These are phyloP conservation scores for Paecilomyces fulvus DNA, from an alignment of 2,329 filamentous ascomycete species.

Conservation along the genomic window DNA sequence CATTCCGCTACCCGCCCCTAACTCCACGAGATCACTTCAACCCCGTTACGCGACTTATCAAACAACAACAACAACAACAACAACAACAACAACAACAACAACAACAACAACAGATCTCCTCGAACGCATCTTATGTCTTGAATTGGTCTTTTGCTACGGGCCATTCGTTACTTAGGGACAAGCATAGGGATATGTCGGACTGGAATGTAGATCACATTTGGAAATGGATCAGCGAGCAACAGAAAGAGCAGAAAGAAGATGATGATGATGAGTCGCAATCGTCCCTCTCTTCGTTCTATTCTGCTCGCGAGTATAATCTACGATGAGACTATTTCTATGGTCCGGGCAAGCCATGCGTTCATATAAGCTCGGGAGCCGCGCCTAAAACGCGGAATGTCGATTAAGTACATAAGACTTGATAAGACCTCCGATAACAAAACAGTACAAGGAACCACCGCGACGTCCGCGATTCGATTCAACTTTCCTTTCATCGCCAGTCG, in stretches of 20 bases:
- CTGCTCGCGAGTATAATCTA: not conserved
- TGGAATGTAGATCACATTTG: not conserved
- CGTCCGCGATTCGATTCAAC: too few species aligned
- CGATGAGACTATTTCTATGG: not conserved
- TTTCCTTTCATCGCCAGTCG: too few species aligned
- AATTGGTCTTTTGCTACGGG: not conserved
- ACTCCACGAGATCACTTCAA: not conserved
- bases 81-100: not conserved
- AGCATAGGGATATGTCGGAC: not conserved
- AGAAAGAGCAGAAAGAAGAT: not conserved
- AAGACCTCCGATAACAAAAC: too few species aligned
- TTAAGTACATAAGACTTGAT: too few species aligned
- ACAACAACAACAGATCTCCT: not conserved
- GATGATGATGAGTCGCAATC: not conserved
- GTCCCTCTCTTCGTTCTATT: not conserved
- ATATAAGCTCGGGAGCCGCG: too few species aligned
- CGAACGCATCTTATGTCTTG: not conserved
- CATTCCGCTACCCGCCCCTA: not conserved
- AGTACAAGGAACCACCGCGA: too few species aligned
- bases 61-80: not conserved
- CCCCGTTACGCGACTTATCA: not conserved
- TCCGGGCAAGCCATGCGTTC: too few species aligned
- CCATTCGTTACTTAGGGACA: not conserved
- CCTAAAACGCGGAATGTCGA: too few species aligned
- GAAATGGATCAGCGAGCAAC: not conserved